Evolutionary conservation across 257 asterid species (phyloP).

Genomic region (Ophiorrhiza pumila): DNA sequence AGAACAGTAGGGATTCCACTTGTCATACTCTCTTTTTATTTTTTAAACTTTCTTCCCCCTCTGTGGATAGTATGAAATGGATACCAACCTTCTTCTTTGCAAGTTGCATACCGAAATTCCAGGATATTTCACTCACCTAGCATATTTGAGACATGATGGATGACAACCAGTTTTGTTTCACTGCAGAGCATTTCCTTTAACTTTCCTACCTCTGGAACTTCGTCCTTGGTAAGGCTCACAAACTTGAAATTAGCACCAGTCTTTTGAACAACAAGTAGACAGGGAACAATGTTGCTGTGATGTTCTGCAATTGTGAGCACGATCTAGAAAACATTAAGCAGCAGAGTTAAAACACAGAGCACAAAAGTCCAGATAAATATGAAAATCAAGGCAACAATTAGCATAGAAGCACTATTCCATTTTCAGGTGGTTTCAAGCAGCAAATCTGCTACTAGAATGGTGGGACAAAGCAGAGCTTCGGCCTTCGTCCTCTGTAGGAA

Average conservation of each 20-base stretch:
- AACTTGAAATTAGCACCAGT: conserved; percentile 83
- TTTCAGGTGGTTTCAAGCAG: not conserved
- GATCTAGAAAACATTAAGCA: conserved; percentile 48
- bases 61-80: not conserved
- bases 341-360: not conserved
- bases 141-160: conserved; percentile 86
- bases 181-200: conserved; percentile 56
- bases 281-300: conserved; percentile 97
- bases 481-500: too few relatives aligned
- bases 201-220: conserved; percentile 71
- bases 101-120: not conserved
- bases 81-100: not conserved
- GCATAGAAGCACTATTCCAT: not conserved
- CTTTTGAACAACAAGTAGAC: conserved; percentile 97
- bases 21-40: not conserved
- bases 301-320: conserved; percentile 84
- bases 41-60: not conserved
- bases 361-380: not conserved
- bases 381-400: not conserved
- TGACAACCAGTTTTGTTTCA: conserved; percentile 64
- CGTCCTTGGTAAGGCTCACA: conserved; percentile 61
- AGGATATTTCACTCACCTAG: conserved; percentile 52
- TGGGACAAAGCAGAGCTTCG: too few relatives aligned
- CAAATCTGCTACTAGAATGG: not conserved
- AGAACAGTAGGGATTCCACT: not conserved